Percentiles rank a stretch among this genome's conserved stretches.
These are phyloP conservation scores for Eutrema salsugineum DNA, from an alignment of 441 rosid species.

Conservation along the genomic window DNA sequence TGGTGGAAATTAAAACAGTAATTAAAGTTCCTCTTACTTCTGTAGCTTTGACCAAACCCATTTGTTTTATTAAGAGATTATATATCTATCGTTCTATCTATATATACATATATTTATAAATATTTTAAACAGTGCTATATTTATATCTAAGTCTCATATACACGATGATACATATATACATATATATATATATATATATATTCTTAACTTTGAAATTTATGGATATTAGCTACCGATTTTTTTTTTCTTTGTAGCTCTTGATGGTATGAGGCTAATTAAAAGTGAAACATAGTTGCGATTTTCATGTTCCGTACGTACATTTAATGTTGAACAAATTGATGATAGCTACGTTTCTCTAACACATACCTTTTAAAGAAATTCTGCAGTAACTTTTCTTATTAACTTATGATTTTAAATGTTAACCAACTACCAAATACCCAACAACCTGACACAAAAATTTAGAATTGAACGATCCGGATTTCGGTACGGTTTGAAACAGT, in stretches of 20 bases:
- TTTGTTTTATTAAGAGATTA: constrained; percentile 1
- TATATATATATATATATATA: no score
- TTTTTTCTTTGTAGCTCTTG: background rate
- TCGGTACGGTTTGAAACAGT: background rate
- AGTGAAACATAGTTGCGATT: background rate
- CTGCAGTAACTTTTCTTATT: background rate
- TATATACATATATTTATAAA: background rate
- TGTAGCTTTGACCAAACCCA: constrained; percentile 12
- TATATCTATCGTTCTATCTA: background rate
- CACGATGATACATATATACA: background rate
- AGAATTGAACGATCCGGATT: background rate
- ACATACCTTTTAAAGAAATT: background rate
- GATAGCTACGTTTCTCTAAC: constrained; percentile 21
- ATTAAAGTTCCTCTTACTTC: background rate
- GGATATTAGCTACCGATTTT: background rate
- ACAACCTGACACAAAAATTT: constrained; percentile 12
- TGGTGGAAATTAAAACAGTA: constrained; percentile 6
- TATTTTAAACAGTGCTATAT: background rate
- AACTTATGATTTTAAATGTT: constrained; percentile 21
- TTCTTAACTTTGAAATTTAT: constrained; percentile 1
- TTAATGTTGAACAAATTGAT: constrained; percentile 1
- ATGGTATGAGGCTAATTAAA: background rate
- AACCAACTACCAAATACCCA: constrained; percentile 20
- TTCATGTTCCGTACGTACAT: constrained; percentile 1
- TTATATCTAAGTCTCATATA: background rate